phyloP scores from a whole-genome alignment of 2,329 filamentous ascomycete species.

The Stemphylium lycopersici region DNA sequence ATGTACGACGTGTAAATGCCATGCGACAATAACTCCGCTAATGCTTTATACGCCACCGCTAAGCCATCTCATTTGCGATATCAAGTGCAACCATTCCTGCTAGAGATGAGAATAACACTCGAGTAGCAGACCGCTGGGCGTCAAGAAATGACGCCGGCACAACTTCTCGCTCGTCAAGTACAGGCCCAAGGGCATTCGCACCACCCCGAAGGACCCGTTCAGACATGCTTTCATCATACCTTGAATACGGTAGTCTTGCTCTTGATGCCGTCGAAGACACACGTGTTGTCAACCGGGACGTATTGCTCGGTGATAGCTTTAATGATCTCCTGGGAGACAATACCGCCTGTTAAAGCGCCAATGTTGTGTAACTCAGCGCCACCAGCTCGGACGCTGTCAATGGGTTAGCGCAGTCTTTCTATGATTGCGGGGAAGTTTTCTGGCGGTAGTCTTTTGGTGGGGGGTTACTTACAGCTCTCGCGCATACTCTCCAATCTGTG shows the following conservation, averaged over 20 bases:
- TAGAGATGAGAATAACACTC: too few species aligned
- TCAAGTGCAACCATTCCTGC: neutral
- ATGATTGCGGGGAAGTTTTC: neutral
- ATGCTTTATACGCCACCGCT: too few species aligned
- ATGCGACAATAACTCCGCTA: too few species aligned
- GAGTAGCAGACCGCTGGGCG: neutral
- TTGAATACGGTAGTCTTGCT: constrained; percentile 62
- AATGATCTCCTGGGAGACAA: constrained; percentile 96
- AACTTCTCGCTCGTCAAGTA: neutral
- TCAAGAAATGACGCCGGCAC: neutral
- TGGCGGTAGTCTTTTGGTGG: neutral
- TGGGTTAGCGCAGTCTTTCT: constrained; percentile 9
- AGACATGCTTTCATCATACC: constrained; percentile 32
- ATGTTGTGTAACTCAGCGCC: constrained; percentile 93
- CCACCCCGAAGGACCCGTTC: neutral
- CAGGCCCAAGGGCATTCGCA: neutral
- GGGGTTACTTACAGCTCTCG: constrained; percentile 51
- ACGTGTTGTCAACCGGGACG: constrained; percentile 67
- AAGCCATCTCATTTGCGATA: neutral
- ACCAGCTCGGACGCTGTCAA: constrained; percentile 69
- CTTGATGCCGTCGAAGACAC: constrained; percentile 66
- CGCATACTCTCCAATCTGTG: constrained; percentile 45
- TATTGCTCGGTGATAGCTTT: constrained; percentile 79
- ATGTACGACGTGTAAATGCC: neutral
- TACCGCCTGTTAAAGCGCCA: constrained; percentile 82